Evolutionary conservation across 495 filamentous ascomycete species (phyloP), one percentile per base, ranked within the genome.

Genomic region (Entonaema liquescens): DNA sequence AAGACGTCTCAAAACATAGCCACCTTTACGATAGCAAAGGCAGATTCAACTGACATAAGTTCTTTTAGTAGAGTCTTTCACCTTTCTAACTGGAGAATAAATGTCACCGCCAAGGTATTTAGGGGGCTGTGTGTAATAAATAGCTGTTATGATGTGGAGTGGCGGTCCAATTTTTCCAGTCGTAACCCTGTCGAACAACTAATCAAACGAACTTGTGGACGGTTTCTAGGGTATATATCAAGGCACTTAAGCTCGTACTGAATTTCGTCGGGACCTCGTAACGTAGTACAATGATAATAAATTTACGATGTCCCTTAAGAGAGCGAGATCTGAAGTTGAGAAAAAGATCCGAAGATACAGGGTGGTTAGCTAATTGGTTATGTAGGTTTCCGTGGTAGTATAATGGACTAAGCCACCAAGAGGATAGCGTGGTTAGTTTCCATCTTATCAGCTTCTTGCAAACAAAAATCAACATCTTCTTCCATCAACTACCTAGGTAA

Each of bases 101-200:
- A 36, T 31, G 42, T 59, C 57, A 59, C 40, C 59, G 63, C 68
- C 59, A 71, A 71, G 62, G 59, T 33, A 23, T 62, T 67, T 54
- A 60, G 53, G 62, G 59, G 59, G 63, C 65, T 62, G 65, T 58
- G 65, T 68, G 28, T 19, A 42, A 62, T 58, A 60, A 58, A 53
- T 44, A 17, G 49, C 33, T 29, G 68, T 67, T 52, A 67, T 58
- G 62, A 67, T 71, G 68, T 71, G 68, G 68, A 67, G 68, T 62
- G 35, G 19, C 15, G 68, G 25, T 67, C 68, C 68, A 65, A 13
- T 47, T 71, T 71, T 67, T 38, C 55, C 23, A 23, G 35, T 38
- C 33, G 53, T 62, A 52, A 56, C 63, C 63, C 47, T 50, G 15
- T 38, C 55, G 11, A 60, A 21, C 47, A 49, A 36, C 33, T 54